Conservation (phyloP, 345 rosid genomes). For the Microcos paniculata region DNA sequence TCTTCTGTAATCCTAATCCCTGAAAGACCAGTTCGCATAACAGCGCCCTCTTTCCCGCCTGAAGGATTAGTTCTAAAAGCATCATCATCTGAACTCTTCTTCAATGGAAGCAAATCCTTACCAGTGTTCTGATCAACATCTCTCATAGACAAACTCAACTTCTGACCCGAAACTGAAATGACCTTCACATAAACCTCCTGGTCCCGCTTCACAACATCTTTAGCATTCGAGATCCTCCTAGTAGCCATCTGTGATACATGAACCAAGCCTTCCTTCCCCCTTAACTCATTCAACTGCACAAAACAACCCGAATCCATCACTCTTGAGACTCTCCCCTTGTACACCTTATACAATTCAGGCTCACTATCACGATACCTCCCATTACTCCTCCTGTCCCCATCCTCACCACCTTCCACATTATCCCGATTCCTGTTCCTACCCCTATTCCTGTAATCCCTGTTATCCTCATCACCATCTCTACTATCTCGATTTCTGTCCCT, state of each 20-base stretch:
- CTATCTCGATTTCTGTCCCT: slow-evolving; percentile 33
- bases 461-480: slow-evolving; percentile 26
- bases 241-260: slow-evolving; percentile 84
- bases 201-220: slow-evolving; percentile 67
- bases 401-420: slow-evolving; percentile 25
- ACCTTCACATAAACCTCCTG: slow-evolving; percentile 76
- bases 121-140: slow-evolving; percentile 77
- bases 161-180: slow-evolving; percentile 60
- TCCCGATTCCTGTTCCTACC: slow-evolving; percentile 27
- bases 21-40: slow-evolving; percentile 51
- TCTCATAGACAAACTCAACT: slow-evolving; percentile 64
- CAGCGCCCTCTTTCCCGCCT: slow-evolving; percentile 46
- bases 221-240: slow-evolving; percentile 53
- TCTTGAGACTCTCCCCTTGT: slow-evolving; percentile 75
- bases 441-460: slow-evolving; percentile 20
- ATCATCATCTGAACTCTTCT: slow-evolving; percentile 49
- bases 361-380: slow-evolving; percentile 32
- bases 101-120: slow-evolving; percentile 73
- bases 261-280: slow-evolving; percentile 90
- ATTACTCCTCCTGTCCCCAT: slow-evolving; percentile 19
- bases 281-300: slow-evolving; percentile 70
- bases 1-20: slow-evolving; percentile 62
- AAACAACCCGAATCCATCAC: slow-evolving; percentile 87
- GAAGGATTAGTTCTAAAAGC: slow-evolving; percentile 45
- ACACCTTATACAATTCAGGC: slow-evolving; percentile 74